Conservation (phyloP, 371 early-diverging fungal species). For the Sanchytrium tribonematis region DNA sequence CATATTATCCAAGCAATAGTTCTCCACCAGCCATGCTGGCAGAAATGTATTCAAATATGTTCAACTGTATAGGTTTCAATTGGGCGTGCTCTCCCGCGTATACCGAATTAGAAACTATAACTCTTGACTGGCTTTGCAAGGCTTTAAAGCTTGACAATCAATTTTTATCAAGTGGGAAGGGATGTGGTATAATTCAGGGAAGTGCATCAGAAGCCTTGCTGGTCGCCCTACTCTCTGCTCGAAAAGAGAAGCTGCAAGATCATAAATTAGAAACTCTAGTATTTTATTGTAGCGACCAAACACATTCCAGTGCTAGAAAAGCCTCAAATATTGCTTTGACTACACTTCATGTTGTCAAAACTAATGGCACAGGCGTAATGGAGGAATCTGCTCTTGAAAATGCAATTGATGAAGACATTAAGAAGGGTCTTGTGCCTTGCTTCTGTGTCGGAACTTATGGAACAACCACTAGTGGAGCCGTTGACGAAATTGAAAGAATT, state of each 20-base stretch:
- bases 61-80: slow-evolving; percentile 18
- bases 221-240: slow-evolving; percentile 25
- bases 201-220: slow-evolving; percentile 24
- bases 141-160: slow-evolving; percentile 17
- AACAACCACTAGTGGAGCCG: slow-evolving; percentile 21
- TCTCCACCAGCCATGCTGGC: slow-evolving; percentile 23
- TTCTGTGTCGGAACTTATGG: slow-evolving; percentile 26
- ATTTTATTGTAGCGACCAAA: slow-evolving; percentile 22
- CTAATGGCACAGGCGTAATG: slow-evolving; percentile 11
- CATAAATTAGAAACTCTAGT: slow-evolving; percentile 11
- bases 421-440: slow-evolving; percentile 23
- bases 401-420: slow-evolving; percentile 16
- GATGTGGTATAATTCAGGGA: slow-evolving; percentile 29
- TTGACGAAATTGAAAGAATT: slow-evolving; percentile 23
- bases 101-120: slow-evolving; percentile 29
- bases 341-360: slow-evolving; percentile 9
- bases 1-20: slow-evolving; percentile 20
- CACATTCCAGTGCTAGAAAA: slow-evolving; percentile 23
- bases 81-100: slow-evolving; percentile 25
- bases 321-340: slow-evolving; percentile 18
- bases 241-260: slow-evolving; percentile 9
- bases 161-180: slow-evolving; percentile 17
- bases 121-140: slow-evolving; percentile 29
- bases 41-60: slow-evolving; percentile 28
- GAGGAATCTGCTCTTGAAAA: slow-evolving; percentile 9